Conservation (phyloP, 2,329 filamentous ascomycete species). For the Hypoxylon sp. region DNA sequence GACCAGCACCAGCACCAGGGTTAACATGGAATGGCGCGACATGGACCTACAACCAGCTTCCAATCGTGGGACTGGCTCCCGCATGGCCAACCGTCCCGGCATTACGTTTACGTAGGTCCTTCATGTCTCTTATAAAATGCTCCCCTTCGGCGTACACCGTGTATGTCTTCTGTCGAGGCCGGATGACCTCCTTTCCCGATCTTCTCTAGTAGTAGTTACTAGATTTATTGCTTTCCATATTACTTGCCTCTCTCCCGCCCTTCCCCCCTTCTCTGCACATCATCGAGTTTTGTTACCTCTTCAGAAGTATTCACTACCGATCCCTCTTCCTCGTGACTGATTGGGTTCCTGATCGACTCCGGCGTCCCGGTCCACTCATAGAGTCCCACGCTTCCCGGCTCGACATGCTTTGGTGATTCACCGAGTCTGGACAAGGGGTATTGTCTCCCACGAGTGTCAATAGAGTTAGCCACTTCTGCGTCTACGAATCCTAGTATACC, state of each 20-base stretch:
- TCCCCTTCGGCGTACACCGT: slow-evolving; percentile 26
- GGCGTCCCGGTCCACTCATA: slow-evolving; percentile 19
- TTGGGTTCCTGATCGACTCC: slow-evolving; percentile 26
- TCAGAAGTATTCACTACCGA: slow-evolving; percentile 24
- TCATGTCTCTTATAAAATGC: slow-evolving; percentile 29
- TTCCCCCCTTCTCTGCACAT: slow-evolving; percentile 3
- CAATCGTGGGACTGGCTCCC: slow-evolving; percentile 37
- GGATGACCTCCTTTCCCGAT: slow-evolving; percentile 20
- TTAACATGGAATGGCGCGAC: slow-evolving; percentile 35
- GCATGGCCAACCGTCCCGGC: slow-evolving; percentile 23
- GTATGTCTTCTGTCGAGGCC: slow-evolving; percentile 20
- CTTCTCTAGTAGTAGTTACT: slow-evolving; percentile 19
- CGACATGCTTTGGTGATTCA: slow-evolving; percentile 29
- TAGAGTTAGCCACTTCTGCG: slow-evolving; percentile 16
- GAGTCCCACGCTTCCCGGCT: slow-evolving; percentile 32
- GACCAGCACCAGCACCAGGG: slow-evolving; percentile 33
- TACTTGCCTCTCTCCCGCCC: not conserved
- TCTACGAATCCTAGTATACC: slow-evolving; percentile 18
- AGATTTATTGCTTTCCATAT: slow-evolving; percentile 9
- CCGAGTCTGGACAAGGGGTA: slow-evolving; percentile 28
- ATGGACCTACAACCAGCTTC: slow-evolving; percentile 37
- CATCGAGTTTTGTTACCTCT: slow-evolving; percentile 12
- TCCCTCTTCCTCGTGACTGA: slow-evolving; percentile 21
- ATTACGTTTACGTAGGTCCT: slow-evolving; percentile 36
- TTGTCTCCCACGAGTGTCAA: slow-evolving; percentile 16